Percentiles rank a stretch among this genome's conserved stretches.
phyloP scores from a whole-genome alignment of 768 basidiomycete genomes.

The Phlebiopsis gigantea region DNA sequence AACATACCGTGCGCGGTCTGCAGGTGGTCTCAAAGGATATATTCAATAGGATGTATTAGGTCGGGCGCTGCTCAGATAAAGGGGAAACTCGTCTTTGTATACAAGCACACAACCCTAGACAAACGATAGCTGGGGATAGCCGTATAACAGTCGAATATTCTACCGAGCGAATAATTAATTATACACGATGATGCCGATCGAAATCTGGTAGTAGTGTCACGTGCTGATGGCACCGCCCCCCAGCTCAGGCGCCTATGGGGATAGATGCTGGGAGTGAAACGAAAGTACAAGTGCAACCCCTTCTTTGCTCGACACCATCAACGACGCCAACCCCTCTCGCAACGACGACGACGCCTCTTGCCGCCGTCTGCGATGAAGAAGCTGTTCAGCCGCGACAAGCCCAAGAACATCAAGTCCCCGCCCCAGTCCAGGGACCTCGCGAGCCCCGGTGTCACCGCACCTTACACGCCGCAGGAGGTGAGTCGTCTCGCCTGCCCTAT shows the following conservation, averaged over 20 bases:
- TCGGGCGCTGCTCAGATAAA: no score
- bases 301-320: not conserved
- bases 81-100: no score
- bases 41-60: no score
- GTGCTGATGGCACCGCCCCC: not conserved
- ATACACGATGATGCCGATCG: no score
- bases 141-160: no score
- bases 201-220: not conserved
- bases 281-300: not conserved
- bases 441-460: conserved; percentile 16
- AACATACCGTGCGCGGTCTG: no score
- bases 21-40: no score
- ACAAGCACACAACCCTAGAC: no score
- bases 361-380: conserved; percentile 44
- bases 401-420: conserved; percentile 31
- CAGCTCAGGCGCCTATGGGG: not conserved
- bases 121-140: no score
- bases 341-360: not conserved
- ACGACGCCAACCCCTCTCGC: not conserved
- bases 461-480: conserved; percentile 19
- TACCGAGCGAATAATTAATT: no score
- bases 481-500: conserved; percentile 9
- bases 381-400: conserved; percentile 50
- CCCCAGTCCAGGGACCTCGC: conserved; percentile 26
- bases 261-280: not conserved